A percentile compares a stretch with the other conserved stretches of the same genome.
These are phyloP conservation scores for Talaromyces islandicus DNA, from an alignment of 2,329 filamentous ascomycete species.

Conservation along the genomic window DNA sequence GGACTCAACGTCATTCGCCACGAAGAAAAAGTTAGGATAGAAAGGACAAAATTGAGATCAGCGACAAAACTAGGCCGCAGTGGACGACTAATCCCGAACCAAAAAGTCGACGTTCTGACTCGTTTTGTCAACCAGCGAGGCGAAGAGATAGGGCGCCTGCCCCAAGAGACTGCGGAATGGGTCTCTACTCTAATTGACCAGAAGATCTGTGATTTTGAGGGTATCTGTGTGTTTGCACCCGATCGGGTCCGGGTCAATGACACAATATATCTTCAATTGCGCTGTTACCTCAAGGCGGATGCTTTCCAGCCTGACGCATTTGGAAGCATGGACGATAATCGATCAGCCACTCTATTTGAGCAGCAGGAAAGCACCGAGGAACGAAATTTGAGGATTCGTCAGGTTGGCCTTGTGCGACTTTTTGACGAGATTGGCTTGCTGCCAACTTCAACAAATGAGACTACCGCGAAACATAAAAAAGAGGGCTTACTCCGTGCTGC, in stretches of 20 bases:
- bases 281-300: slow-evolving; percentile 66
- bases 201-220: slow-evolving; percentile 79
- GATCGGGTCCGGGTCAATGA: slow-evolving; percentile 84
- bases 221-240: slow-evolving; percentile 80
- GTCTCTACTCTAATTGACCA: slow-evolving; percentile 90
- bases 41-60: slow-evolving; percentile 70
- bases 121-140: slow-evolving; percentile 77
- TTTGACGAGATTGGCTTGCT: slow-evolving; percentile 84
- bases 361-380: slow-evolving; percentile 82
- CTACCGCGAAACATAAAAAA: slow-evolving; percentile 71
- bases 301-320: slow-evolving; percentile 66
- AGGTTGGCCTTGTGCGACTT: slow-evolving; percentile 80
- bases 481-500: slow-evolving; percentile 80
- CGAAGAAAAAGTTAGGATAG: slow-evolving; percentile 77
- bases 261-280: slow-evolving; percentile 84
- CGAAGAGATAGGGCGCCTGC: slow-evolving; percentile 77
- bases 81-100: slow-evolving; percentile 44
- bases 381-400: slow-evolving; percentile 72
- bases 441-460: slow-evolving; percentile 67
- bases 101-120: slow-evolving; percentile 78
- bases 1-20: slow-evolving; percentile 69
- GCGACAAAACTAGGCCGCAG: slow-evolving; percentile 44
- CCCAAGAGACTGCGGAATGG: slow-evolving; percentile 84
- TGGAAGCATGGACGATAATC: slow-evolving; percentile 52
- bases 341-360: slow-evolving; percentile 69